phyloP scores from a whole-genome alignment of 352 stramenopile species.

The Phytophthora pluvialis region DNA sequence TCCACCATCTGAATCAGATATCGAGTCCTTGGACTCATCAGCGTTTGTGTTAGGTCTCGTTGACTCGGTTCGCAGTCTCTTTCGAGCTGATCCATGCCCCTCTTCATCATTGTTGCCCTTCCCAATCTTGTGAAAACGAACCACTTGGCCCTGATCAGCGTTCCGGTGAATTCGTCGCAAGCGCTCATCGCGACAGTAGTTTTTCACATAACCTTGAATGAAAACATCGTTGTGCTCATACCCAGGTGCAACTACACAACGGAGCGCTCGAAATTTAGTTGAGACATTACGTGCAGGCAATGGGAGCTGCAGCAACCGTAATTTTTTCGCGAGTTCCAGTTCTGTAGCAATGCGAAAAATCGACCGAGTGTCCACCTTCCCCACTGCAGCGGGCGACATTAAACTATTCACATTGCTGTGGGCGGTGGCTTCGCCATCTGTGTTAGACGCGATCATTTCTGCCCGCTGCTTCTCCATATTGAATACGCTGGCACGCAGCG shows the following conservation, averaged over 20 bases:
- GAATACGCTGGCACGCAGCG: conserved; percentile 78
- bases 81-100: conserved; percentile 24
- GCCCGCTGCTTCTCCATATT: conserved; percentile 60
- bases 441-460: conserved; percentile 18
- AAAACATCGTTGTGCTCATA: conserved; percentile 76
- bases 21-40: conserved; percentile 3
- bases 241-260: conserved; percentile 67
- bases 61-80: conserved; percentile 25
- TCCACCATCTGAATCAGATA: conserved; percentile 4
- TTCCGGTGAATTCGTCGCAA: conserved; percentile 72
- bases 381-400: conserved; percentile 39
- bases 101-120: conserved; percentile 52
- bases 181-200: conserved; percentile 82
- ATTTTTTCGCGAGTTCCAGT: conserved; percentile 54
- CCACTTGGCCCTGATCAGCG: conserved; percentile 55
- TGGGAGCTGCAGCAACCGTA: conserved; percentile 68
- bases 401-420: conserved; percentile 25
- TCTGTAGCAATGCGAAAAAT: conserved; percentile 75
- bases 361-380: conserved; percentile 73
- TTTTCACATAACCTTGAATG: conserved; percentile 76
- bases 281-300: conserved; percentile 79
- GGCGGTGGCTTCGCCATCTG: conserved; percentile 9
- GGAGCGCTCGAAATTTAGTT: conserved; percentile 77
- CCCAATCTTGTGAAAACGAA: conserved; percentile 52
- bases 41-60: not conserved